Conservation (phyloP, 495 filamentous ascomycete genomes). For the Hypomontagnella submonticulosa region DNA sequence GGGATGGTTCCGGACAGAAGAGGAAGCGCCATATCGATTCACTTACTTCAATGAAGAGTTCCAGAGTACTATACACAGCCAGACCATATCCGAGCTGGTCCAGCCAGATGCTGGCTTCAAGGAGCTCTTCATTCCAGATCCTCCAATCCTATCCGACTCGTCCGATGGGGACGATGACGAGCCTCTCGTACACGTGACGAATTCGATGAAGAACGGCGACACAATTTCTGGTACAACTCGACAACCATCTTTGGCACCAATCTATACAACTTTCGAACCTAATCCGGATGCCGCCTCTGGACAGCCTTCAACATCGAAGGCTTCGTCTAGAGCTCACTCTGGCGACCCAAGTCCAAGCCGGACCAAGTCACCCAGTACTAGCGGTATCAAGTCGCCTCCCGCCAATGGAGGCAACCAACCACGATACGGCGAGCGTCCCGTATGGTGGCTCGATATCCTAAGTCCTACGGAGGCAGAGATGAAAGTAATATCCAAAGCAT, state of each 20-base stretch:
- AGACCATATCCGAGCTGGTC: constrained; percentile 90
- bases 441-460: constrained; percentile 94
- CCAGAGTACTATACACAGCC: constrained; percentile 91
- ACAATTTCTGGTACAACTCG: constrained; percentile 43
- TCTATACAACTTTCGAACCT: constrained; percentile 36
- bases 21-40: constrained; percentile 92
- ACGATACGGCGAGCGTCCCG: constrained; percentile 86
- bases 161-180: constrained; percentile 71
- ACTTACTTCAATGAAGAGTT: constrained; percentile 99
- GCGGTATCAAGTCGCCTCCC: constrained; percentile 33
- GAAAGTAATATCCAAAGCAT: constrained; percentile 89
- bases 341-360: constrained; percentile 38
- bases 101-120: constrained; percentile 84
- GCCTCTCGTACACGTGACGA: constrained; percentile 27
- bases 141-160: constrained; percentile 64
- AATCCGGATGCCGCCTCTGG: constrained; percentile 32
- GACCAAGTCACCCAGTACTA: constrained; percentile 33
- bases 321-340: constrained; percentile 34
- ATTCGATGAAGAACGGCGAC: constrained; percentile 32
- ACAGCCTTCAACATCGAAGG: constrained; percentile 36
- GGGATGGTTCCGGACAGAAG: constrained; percentile 86
- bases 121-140: constrained; percentile 79
- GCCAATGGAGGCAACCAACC: constrained; percentile 58
- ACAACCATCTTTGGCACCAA: constrained; percentile 50
- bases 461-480: constrained; percentile 93